Percentiles rank a stretch among this genome's conserved stretches.
phyloP scores from a whole-genome alignment of 2,329 filamentous ascomycete species.

The Colletotrichum lindemuthianum region DNA sequence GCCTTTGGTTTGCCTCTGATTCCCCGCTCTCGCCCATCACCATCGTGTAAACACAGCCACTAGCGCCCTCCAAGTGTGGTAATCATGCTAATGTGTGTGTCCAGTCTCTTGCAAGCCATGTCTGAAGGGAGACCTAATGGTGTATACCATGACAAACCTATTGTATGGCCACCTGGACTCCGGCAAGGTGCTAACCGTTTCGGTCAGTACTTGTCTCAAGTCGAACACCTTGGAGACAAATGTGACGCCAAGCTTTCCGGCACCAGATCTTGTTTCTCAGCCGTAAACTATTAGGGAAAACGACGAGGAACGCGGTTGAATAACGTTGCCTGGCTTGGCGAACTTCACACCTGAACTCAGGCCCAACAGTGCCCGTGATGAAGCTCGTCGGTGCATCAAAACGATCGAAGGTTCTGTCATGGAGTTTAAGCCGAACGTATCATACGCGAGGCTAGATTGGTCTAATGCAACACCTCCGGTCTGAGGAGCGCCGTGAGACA shows the following conservation, averaged over 20 bases:
- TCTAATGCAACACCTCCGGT: conserved; percentile 33
- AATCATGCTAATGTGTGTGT: not conserved
- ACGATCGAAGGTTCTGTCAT: conserved; percentile 32
- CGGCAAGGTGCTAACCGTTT: conserved; percentile 22
- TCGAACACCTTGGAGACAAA: conserved; percentile 14
- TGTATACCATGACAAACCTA: conserved; percentile 15
- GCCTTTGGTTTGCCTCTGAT: no score
- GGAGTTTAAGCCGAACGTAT: conserved; percentile 30
- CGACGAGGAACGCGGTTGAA: conserved; percentile 4
- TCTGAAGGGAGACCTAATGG: conserved; percentile 5
- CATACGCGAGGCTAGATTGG: conserved; percentile 16
- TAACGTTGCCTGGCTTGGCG: conserved; percentile 21
- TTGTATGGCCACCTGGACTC: conserved; percentile 6
- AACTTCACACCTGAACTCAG: not conserved
- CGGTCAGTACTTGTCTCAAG: conserved; percentile 28
- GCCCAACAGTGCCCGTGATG: not conserved
- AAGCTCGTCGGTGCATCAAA: conserved; percentile 25
- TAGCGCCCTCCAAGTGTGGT: no score
- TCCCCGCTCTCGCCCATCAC: not conserved
- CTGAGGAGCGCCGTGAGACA: conserved; percentile 35
- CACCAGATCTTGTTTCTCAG: conserved; percentile 18
- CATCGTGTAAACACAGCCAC: not conserved
- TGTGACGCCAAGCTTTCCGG: conserved; percentile 15
- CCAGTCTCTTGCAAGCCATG: conserved; percentile 11
- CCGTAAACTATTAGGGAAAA: conserved; percentile 3